A percentile compares a stretch with the other conserved stretches of the same genome.
Evolutionary conservation across 1,139 yeast genomes (phyloP).

Genomic region (Blastobotrys malaysiensis): DNA sequence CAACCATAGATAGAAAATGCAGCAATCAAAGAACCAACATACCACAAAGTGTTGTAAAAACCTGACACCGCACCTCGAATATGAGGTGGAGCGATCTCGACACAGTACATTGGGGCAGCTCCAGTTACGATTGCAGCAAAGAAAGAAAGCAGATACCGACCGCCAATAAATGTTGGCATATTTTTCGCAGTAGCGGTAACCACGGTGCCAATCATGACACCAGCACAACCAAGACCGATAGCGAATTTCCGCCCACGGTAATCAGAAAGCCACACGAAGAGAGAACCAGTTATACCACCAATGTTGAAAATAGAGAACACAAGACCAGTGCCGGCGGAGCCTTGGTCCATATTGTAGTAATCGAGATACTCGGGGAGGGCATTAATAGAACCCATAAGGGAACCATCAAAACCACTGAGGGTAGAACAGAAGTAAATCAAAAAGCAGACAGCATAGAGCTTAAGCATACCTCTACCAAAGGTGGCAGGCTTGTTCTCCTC

Average conservation of each 20-base stretch:
- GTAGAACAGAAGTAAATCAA: slow-evolving; percentile 15
- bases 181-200: slow-evolving; percentile 23
- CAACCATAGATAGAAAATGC: slow-evolving; percentile 13
- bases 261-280: slow-evolving; percentile 15
- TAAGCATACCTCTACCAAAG: slow-evolving; percentile 15
- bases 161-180: slow-evolving; percentile 10
- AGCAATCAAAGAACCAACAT: slow-evolving; percentile 15
- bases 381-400: slow-evolving; percentile 15
- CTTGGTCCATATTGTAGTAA: slow-evolving; percentile 8
- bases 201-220: slow-evolving; percentile 26
- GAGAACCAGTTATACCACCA: slow-evolving; percentile 12
- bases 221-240: slow-evolving; percentile 21
- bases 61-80: slow-evolving; percentile 37
- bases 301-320: slow-evolving; percentile 14
- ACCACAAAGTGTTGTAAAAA: slow-evolving; percentile 15
- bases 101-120: slow-evolving; percentile 15
- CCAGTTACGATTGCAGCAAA: slow-evolving; percentile 19
- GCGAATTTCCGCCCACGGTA: slow-evolving; percentile 14
- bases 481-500: slow-evolving; percentile 8
- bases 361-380: slow-evolving; percentile 14
- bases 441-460: slow-evolving; percentile 12
- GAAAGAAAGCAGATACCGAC: slow-evolving; percentile 25
- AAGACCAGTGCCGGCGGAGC: slow-evolving; percentile 15
- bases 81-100: slow-evolving; percentile 32
- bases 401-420: slow-evolving; percentile 18